Evolutionary conservation across 768 basidiomycete species (phyloP), one percentile per base, ranked within the genome.

Genomic region (Leccinum ochraceum): DNA sequence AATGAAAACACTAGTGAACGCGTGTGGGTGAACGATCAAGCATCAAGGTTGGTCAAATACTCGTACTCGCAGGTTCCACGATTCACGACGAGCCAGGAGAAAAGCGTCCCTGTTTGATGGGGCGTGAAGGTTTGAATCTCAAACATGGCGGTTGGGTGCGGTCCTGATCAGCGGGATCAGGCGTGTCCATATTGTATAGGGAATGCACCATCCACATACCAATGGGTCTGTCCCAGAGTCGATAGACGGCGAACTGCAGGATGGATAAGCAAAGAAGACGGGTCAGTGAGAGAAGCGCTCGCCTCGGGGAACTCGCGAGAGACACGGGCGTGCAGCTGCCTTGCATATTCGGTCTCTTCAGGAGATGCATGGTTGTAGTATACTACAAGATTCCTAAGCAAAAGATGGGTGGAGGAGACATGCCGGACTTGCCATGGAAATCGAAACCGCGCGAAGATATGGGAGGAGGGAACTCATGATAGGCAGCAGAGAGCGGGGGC

Each of bases 111-210:
- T 1, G 86, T 88, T 67, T 89, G 83, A 64, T 85, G 86, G 9
- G 88, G 88, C 32, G 66, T 83, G 71, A 85, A 84, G 1, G 83
- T 84, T 68, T 90, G 84, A 60, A 89, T 80, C 69, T 90, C 82
- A 66, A 89, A 90, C 87, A 89, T 89, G 7, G 86, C 80, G 9
- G 82, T 83, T 0, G 88, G 85, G 64, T 90, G 89, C 0, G 87
- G 89, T 77, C 87, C 88, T 73, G 62, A 22, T 34, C 14, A 6
- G 7, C 7, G 48, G 46, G 10, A 51, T 62, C 17, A 68, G n/a
- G 8, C 3, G 3, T 13, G 37, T 44, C 8, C 30, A 48, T 22
- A 13, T 14, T 32, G 14, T 5, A 8, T 5, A 8, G 20, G 0
- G 30, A n/a, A 48, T 11, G 42, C 17, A 7, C 30, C 6, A 51